Conservation (phyloP, 1,139 yeast species). For the Pichia terricola region DNA sequence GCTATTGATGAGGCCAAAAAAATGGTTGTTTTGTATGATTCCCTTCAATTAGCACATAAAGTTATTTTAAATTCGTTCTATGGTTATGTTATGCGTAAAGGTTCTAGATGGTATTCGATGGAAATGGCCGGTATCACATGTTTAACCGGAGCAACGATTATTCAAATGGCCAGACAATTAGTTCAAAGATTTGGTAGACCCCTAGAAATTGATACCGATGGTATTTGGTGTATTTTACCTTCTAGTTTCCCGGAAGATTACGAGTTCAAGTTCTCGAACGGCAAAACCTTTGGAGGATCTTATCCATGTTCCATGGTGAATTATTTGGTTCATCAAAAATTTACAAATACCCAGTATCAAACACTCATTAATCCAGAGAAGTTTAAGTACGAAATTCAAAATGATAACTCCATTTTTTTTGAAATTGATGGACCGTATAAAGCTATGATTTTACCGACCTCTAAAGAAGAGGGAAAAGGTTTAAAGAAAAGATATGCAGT, state of each 20-base stretch:
- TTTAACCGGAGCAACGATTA: constrained; percentile 93
- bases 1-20: constrained; percentile 79
- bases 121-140: constrained; percentile 99
- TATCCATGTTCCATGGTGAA: constrained; percentile 97
- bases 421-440: constrained; percentile 98
- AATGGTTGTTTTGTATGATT: constrained; percentile 90
- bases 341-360: constrained; percentile 93
- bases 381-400: constrained; percentile 61
- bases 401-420: constrained; percentile 92
- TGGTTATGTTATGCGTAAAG: constrained; percentile 98
- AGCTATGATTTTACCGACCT: constrained; percentile 95
- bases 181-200: constrained; percentile 97
- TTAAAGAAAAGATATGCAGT: constrained; percentile 95
- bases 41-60: constrained; percentile 92
- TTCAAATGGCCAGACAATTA: constrained; percentile 88
- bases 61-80: constrained; percentile 94
- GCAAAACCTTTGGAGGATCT: constrained; percentile 68
- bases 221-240: constrained; percentile 98
- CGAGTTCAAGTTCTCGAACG: constrained; percentile 60
- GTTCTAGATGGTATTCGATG: constrained; percentile 98
- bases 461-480: constrained; percentile 96
- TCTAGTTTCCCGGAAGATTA: constrained; percentile 87
- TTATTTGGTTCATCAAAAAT: constrained; percentile 80
- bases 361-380: constrained; percentile 62
- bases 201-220: constrained; percentile 94